Conservation (phyloP, 257 asterid genomes). For the Cinchona pubescens region DNA sequence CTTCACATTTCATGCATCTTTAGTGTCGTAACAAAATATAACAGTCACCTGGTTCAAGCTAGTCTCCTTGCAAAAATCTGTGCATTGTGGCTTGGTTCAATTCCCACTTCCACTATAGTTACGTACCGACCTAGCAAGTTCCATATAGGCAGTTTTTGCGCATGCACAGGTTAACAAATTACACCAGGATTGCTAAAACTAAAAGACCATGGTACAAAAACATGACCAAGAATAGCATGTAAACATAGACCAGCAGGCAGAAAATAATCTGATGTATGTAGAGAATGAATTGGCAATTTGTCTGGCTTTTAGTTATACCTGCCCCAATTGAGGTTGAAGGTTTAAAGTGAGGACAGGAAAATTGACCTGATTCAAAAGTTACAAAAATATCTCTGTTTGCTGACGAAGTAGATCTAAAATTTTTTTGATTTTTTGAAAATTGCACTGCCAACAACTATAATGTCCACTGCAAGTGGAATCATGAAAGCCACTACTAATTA, state of each 20-base stretch:
- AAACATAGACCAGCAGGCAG: background rate
- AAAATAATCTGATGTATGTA: background rate
- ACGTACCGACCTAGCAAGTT: background rate
- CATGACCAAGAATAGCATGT: background rate
- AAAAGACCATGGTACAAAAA: background rate
- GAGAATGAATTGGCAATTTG: background rate
- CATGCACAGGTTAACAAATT: background rate
- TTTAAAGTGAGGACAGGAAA: background rate
- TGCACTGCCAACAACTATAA: background rate
- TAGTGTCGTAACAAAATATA: background rate
- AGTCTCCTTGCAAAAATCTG: background rate
- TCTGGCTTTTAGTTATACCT: background rate
- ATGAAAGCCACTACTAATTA: background rate
- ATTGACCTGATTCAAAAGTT: background rate
- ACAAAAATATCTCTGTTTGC: background rate
- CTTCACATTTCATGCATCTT: background rate
- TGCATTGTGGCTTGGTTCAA: background rate
- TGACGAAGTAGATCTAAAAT: background rate
- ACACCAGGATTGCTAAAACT: background rate
- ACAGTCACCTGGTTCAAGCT: background rate
- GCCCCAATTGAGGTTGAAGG: background rate
- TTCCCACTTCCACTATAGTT: background rate
- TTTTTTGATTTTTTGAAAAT: background rate
- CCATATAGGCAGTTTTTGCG: too few species aligned
- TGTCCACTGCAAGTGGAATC: constrained; percentile 2